A percentile compares a stretch with the other conserved stretches of the same genome.
phyloP scores from a whole-genome alignment of 768 basidiomycete species.

The Favolaschia claudopus region DNA sequence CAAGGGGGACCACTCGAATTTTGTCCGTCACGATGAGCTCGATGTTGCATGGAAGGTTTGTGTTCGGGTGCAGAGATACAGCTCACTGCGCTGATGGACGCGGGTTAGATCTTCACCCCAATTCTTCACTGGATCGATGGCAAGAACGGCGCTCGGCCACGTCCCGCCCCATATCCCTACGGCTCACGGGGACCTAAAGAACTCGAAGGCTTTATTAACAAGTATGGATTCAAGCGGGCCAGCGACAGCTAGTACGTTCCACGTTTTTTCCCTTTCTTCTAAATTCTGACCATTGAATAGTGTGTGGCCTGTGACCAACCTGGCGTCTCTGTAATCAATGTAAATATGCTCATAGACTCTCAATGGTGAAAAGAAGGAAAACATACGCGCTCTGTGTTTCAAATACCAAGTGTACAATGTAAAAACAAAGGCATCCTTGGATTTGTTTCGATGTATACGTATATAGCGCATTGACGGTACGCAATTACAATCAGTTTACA shows the following conservation, averaged over 20 bases:
- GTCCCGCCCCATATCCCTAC: slow-evolving; percentile 83
- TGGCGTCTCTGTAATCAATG: slow-evolving; percentile 63
- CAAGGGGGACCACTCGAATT: slow-evolving; percentile 99
- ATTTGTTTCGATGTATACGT: too few relatives aligned
- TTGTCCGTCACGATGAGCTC: slow-evolving; percentile 96
- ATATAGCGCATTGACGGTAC: too few relatives aligned
- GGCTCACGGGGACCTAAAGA: slow-evolving; percentile 94
- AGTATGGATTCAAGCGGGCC: slow-evolving; percentile 80
- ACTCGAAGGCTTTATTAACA: slow-evolving; percentile 76
- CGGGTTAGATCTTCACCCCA: slow-evolving; percentile 86
- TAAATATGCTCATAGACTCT: slow-evolving; percentile 18
- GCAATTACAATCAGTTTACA: too few relatives aligned
- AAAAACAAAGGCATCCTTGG: slow-evolving; percentile 9
- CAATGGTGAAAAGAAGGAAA: slow-evolving; percentile 2
- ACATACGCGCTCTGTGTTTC: slow-evolving; percentile 9
- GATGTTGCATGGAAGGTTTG: slow-evolving; percentile 97
- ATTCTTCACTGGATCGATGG: slow-evolving; percentile 97
- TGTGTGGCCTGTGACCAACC: slow-evolving; percentile 76
- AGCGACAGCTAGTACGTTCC: slow-evolving; percentile 78
- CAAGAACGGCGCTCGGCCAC: slow-evolving; percentile 67
- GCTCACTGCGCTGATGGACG: neutral
- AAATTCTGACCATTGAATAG: slow-evolving; percentile 41
- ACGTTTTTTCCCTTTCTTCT: neutral
- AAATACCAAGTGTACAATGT: slow-evolving; percentile 28
- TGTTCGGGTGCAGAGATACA: slow-evolving; percentile 5